Percentiles rank a stretch among this genome's conserved stretches.
Evolutionary conservation across 139 green algal genomes (phyloP).

Genomic region (Chlorella vulgaris): DNA sequence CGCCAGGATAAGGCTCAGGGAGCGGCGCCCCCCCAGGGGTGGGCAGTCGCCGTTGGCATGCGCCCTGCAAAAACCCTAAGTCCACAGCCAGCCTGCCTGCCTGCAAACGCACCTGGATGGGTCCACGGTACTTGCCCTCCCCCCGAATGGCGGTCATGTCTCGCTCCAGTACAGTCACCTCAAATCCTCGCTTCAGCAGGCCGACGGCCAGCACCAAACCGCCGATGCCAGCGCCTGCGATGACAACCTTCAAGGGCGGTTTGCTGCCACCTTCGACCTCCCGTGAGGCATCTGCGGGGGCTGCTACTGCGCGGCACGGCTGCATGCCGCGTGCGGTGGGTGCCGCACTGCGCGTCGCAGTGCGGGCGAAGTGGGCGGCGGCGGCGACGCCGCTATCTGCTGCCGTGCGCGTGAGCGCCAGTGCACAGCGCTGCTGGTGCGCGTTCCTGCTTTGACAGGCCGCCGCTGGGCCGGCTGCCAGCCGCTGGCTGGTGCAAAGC

Average conservation of each 20-base stretch:
- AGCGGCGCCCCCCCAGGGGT: neutral
- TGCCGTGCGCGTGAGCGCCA: neutral
- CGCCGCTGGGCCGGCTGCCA: neutral
- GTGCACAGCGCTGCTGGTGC: neutral
- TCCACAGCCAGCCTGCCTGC: neutral
- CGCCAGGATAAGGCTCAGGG: no score
- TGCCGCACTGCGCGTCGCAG: neutral
- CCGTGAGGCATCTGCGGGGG: neutral
- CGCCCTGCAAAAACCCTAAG: neutral
- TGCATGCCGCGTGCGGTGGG: neutral
- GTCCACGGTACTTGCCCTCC: conserved; percentile 93
- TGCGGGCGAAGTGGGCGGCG: neutral
- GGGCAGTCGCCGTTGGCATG: neutral
- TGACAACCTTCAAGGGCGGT: conserved; percentile 62
- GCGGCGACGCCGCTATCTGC: neutral
- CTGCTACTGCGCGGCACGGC: neutral
- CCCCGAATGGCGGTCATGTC: conserved; percentile 92
- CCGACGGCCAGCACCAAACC: conserved; percentile 88
- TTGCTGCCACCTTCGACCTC: neutral
- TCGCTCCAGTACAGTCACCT: conserved; percentile 86
- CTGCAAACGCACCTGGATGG: conserved; percentile 80
- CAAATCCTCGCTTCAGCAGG: conserved; percentile 83
- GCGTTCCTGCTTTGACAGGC: neutral
- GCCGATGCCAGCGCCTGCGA: conserved; percentile 87
- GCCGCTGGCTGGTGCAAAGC: neutral